Conservation (phyloP, 2,329 filamentous ascomycete species). For the Ceratocystis harringtonii region DNA sequence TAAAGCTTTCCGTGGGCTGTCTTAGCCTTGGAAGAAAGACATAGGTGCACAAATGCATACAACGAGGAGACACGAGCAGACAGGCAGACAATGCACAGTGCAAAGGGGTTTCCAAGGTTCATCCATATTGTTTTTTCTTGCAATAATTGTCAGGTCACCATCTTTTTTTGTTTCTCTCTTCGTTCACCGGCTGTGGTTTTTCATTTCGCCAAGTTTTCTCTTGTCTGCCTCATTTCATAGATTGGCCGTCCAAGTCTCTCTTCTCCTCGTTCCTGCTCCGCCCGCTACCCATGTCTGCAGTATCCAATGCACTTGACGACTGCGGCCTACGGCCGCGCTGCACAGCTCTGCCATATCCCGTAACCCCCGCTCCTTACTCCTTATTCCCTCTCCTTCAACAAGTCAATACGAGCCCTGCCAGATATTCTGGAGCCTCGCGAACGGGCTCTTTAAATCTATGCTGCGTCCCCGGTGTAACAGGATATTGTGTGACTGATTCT, state of each 20-base stretch:
- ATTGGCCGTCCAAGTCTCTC: not conserved
- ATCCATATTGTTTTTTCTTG: not conserved
- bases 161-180: not conserved
- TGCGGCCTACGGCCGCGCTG: not conserved
- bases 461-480: not conserved
- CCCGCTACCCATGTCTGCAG: not conserved
- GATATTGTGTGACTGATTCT: not conserved
- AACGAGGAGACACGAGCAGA: not conserved
- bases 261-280: not conserved
- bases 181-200: not conserved
- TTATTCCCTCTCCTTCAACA: not conserved
- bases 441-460: not conserved
- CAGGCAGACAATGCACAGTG: not conserved
- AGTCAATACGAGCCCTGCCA: not conserved
- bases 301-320: not conserved
- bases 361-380: not conserved
- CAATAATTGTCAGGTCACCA: not conserved
- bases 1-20: not conserved
- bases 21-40: not conserved
- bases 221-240: not conserved
- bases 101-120: not conserved
- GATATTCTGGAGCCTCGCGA: not conserved
- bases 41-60: not conserved
- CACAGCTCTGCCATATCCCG: not conserved
- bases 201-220: not conserved